phyloP scores from a whole-genome alignment of 2,329 filamentous ascomycete species.

The Claviceps maximensis region DNA sequence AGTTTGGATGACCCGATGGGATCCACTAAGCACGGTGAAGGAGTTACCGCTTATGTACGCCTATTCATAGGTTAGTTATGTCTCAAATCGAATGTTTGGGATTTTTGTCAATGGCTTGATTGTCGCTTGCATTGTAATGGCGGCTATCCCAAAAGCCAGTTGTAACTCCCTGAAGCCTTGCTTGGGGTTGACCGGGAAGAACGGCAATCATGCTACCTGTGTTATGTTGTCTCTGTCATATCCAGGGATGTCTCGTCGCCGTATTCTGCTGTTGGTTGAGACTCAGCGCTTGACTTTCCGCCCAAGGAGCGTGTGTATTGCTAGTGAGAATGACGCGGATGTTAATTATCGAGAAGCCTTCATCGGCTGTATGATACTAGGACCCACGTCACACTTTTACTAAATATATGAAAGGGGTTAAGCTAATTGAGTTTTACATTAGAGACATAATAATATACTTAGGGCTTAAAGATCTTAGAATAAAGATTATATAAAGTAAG shows the following conservation, averaged over 20 bases:
- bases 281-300: background rate
- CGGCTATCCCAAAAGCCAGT: conserved; percentile 60
- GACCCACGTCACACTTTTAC: too few species aligned
- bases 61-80: conserved; percentile 28
- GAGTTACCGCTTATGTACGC: conserved; percentile 83
- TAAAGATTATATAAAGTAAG: too few species aligned
- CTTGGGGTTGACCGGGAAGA: conserved; percentile 65
- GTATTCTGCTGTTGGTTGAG: background rate
- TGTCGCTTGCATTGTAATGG: conserved; percentile 53
- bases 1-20: conserved; percentile 69
- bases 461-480: too few species aligned
- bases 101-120: background rate
- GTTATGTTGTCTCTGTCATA: conserved; percentile 2
- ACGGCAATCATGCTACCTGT: conserved; percentile 55
- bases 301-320: background rate
- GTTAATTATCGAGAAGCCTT: background rate
- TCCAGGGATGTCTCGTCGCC: background rate
- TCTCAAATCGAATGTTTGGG: background rate
- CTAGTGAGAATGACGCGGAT: background rate
- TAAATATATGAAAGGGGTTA: too few species aligned
- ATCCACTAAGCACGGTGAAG: conserved; percentile 67
- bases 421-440: too few species aligned
- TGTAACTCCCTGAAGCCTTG: conserved; percentile 64
- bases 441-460: too few species aligned
- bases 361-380: too few species aligned